Evolutionary conservation across 192 early-diverging fungal genomes (phyloP).

Genomic region (Gaertneriomyces semiglobifer): DNA sequence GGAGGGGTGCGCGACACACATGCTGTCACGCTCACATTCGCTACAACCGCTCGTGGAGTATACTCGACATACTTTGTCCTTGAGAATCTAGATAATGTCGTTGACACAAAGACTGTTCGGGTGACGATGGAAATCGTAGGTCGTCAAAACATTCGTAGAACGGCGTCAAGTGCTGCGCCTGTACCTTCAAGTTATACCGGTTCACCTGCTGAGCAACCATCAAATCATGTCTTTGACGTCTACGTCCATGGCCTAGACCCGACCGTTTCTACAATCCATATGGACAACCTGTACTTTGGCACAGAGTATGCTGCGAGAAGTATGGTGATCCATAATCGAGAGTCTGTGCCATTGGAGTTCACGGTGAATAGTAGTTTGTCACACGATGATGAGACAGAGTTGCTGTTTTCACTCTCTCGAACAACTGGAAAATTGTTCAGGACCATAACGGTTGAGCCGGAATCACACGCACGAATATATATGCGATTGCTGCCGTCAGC

Average conservation of each 20-base stretch:
- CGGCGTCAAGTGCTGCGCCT: conserved; percentile 1
- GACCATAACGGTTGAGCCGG: conserved; percentile 63
- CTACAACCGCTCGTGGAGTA: conserved; percentile 54
- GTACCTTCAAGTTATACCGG: conserved; percentile 1
- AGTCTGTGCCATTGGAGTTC: conserved; percentile 72
- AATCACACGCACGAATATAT: conserved; percentile 64
- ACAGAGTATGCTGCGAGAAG: conserved; percentile 67
- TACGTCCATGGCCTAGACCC: conserved; percentile 54
- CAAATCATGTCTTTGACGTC: conserved; percentile 70
- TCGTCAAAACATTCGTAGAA: conserved; percentile 42
- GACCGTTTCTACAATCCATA: conserved; percentile 53
- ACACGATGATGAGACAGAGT: conserved; percentile 61
- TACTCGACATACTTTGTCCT: conserved; percentile 71
- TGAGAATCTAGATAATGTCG: conserved; percentile 69
- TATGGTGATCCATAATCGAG: conserved; percentile 72
- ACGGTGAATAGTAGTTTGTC: conserved; percentile 65
- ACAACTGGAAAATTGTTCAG: conserved; percentile 69
- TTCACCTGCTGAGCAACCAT: conserved; percentile 9
- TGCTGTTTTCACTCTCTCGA: conserved; percentile 73
- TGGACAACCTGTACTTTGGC: conserved; percentile 70
- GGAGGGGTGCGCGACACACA: conserved; percentile 38
- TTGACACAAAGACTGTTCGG: conserved; percentile 70
- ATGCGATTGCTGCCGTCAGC: conserved; percentile 56
- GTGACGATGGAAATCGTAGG: conserved; percentile 70
- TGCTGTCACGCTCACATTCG: conserved; percentile 63